A percentile compares a stretch with the other conserved stretches of the same genome.
phyloP scores from a whole-genome alignment of 2,329 filamentous ascomycete genomes.

The Colletotrichum sp. region DNA sequence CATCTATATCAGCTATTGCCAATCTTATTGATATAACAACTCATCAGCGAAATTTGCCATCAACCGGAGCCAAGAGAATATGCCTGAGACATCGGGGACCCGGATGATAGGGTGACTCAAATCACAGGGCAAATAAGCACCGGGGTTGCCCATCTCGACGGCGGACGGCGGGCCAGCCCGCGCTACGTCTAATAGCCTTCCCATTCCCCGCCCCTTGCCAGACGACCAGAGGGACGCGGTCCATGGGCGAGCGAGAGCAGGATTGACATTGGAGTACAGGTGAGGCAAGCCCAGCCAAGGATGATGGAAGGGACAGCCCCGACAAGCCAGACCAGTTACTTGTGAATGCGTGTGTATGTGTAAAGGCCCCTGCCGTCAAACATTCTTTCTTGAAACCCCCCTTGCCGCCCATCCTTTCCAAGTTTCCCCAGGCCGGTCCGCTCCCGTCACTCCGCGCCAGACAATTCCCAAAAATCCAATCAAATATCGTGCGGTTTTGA shows the following conservation, averaged over 20 bases:
- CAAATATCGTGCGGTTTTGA: conserved; percentile 3
- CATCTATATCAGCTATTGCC: not conserved
- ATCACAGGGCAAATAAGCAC: not conserved
- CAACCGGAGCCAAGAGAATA: not conserved
- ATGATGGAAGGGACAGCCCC: conserved; percentile 2
- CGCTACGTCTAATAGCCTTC: not conserved
- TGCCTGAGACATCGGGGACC: not conserved
- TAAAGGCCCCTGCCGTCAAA: not conserved
- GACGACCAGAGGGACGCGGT: not conserved
- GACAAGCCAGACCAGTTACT: not conserved
- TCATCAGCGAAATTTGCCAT: not conserved
- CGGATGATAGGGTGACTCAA: not conserved
- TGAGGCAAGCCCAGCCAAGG: not conserved
- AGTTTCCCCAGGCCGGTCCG: conserved; percentile 14
- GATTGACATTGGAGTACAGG: not conserved
- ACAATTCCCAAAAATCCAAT: not conserved
- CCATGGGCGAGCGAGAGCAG: not conserved
- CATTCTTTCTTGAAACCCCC: not conserved
- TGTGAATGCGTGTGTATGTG: not conserved
- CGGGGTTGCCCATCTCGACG: not conserved
- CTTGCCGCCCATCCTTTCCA: not conserved
- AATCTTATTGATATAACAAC: not conserved
- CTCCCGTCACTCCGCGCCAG: conserved; percentile 8
- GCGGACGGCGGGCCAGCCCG: conserved; percentile 1
- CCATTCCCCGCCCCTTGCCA: not conserved